Base-by-base conservation (phyloP, 1,284 basidiomycete species). In the Vanrija pseudolonga region DNA sequence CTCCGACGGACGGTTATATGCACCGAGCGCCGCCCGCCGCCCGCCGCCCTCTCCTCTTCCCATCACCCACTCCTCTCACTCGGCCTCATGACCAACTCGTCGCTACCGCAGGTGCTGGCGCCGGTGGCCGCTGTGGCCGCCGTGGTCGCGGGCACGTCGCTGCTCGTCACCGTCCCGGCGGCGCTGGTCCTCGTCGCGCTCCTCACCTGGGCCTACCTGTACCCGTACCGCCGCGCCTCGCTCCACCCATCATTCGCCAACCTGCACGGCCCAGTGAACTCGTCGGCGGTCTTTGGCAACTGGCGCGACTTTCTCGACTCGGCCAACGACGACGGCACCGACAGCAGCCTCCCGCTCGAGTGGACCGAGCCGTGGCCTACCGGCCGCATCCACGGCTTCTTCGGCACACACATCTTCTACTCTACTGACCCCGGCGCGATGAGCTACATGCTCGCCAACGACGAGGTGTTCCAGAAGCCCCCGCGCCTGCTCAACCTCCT, bases 381-480 rank as follows among this genome's bases (percentile, higher is more conserved):
- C 8, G 44, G 59, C 39, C 59, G 64, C 20, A 63, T 64, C 45
- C 44, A 42, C 6, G 15, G 54, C 2, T 28, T 62, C 6, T 47
- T 55, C 6, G 59, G 67, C 12, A 37, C 50, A 3, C 58, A 55
- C 7, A 74, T 84, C 15, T 75, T 88, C 48, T 76, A 84, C 72
- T 82, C 83, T n/a, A 80, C 79, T 42, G 86, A 88, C 69, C 80
- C 82, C 0, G 72, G 77, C 20, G 84, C 85, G 0, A 70, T 87
- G 19, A 77, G 80, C 3, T 80, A 86, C 57, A 81, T 88, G 50
- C 79, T 88, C 48, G 76, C 77, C n/a, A 79, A 81, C 53, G 78
- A 81, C 2, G 84, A 87, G 64, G 78, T 81, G 36, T 87, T 84
- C 66, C 84, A 84, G 14, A 88, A 87, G 68, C 84, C 86, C 0